phyloP scores from a whole-genome alignment of 2,329 filamentous ascomycete species.

The Peltaster fructicola region DNA sequence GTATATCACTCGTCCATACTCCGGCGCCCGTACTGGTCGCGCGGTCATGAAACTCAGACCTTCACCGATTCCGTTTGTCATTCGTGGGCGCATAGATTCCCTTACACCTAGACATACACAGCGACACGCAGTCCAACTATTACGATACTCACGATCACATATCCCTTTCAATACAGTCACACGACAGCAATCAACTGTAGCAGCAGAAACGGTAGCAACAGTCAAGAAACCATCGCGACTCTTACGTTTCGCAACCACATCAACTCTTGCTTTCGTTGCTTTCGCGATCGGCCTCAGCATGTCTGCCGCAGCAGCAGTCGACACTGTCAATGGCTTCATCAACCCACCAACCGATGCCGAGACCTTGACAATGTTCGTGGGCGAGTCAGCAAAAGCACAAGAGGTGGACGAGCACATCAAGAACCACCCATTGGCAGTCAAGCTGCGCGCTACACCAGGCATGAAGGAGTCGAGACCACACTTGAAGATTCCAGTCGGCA shows the following conservation, averaged over 20 bases:
- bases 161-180: constrained; percentile 1
- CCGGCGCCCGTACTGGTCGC: too few relatives aligned
- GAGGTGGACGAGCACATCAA: constrained; percentile 59
- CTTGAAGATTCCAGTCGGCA: constrained; percentile 58
- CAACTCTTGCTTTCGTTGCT: constrained; percentile 29
- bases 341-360: constrained; percentile 52
- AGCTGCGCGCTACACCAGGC: constrained; percentile 47
- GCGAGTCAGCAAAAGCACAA: constrained; percentile 30
- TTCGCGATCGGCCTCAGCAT: constrained; percentile 40
- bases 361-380: constrained; percentile 48
- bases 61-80: not conserved
- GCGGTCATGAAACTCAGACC: too few relatives aligned
- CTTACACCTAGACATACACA: constrained; percentile 1
- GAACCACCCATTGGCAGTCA: constrained; percentile 53
- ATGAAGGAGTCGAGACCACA: constrained; percentile 69
- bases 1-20: too few relatives aligned
- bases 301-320: constrained; percentile 34
- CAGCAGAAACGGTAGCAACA: constrained; percentile 2
- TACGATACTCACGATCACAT: constrained; percentile 5
- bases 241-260: constrained; percentile 26
- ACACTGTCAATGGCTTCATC: constrained; percentile 31
- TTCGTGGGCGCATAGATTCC: not conserved
- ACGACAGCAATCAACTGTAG: constrained; percentile 1
- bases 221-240: constrained; percentile 1
- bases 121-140: constrained; percentile 2